Evolutionary conservation across 2,329 filamentous ascomycete genomes (phyloP).

Genomic region (Metarhizium sp.): DNA sequence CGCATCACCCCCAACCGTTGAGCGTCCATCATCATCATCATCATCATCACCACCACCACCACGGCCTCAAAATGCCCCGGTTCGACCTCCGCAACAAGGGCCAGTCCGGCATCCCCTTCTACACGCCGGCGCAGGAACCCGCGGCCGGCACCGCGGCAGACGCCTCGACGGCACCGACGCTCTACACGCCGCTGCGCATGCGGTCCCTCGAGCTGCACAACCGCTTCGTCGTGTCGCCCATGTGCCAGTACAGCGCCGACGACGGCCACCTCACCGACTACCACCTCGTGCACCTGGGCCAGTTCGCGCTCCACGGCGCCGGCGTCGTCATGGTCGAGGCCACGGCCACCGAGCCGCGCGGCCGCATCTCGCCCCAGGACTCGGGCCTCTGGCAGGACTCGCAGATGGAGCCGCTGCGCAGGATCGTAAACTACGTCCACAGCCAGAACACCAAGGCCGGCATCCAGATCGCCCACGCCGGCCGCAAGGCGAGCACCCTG

Average conservation of each 20-base stretch:
- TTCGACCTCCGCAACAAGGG: conserved; percentile 23
- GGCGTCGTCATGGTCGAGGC: conserved; percentile 71
- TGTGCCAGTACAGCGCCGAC: conserved; percentile 51
- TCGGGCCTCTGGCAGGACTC: conserved; percentile 75
- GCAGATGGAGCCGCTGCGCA: conserved; percentile 63
- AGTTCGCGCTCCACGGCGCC: conserved; percentile 67
- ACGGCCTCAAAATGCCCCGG: background rate
- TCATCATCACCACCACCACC: background rate
- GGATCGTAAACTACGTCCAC: conserved; percentile 70
- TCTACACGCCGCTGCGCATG: conserved; percentile 48
- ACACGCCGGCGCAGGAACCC: conserved; percentile 44
- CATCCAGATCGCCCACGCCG: conserved; percentile 76
- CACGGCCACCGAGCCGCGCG: conserved; percentile 63
- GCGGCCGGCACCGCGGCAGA: conserved; percentile 38
- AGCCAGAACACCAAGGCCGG: conserved; percentile 67
- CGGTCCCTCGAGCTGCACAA: conserved; percentile 44
- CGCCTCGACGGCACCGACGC: conserved; percentile 34
- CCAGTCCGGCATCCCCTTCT: conserved; percentile 39
- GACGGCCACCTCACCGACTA: conserved; percentile 67
- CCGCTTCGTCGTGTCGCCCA: conserved; percentile 49
- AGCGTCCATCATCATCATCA: background rate
- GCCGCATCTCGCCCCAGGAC: conserved; percentile 76
- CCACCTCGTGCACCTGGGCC: conserved; percentile 65
- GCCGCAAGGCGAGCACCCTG: conserved; percentile 54
- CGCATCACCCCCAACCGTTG: too few relatives aligned